Base-by-base conservation (phyloP, 176 grass and related monocot species). In the Areca catechu region DNA sequence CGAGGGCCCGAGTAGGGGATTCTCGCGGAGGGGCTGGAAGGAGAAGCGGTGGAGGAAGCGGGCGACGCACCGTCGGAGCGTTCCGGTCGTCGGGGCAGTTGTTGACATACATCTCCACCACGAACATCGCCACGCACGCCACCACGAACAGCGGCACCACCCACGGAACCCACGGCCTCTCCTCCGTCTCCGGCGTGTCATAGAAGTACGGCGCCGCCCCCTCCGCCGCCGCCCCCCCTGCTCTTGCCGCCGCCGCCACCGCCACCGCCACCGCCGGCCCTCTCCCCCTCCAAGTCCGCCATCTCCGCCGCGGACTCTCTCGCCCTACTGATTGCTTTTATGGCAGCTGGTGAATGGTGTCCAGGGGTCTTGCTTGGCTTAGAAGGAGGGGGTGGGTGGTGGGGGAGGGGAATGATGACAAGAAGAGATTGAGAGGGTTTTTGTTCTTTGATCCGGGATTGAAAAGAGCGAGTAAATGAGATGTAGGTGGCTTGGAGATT, bases 21-120 rank as follows among this genome's bases (percentile, higher is more conserved):
- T 97, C 77, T 97, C 83, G 5, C 66, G 80, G 53, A 91, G 75
- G 25, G 92, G 92, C 69, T 97, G 92, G 74, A 97, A 97, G 50
- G 92, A 87, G 75, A 97, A 79, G 0, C 86, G 86, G 1, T 60
- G 83, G 21, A 97, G 92, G 71, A 91, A 88, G 0, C 77, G 64
- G 1, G 75, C 92, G 24, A 82, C 77, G 86, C 92, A 97, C 1
- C 29, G 74, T 19, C 92, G 24, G 65, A 48, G 22, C 68, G 49
- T 18, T 29, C 61, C 14, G 56, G 67, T 88, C 74, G 30, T 12
- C 67, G 49, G 86, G 80, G 80, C 92, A 97, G 74, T 97, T 71
- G 68, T 97, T 97, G 68, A 91, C 71, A 28, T 79, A 86, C 86
- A 97, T 97, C 92, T 91, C 86, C 22, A 77, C 78, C 66, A 74